Base-by-base conservation (phyloP, 192 early-diverging fungal species). In the Dispira simplex region DNA sequence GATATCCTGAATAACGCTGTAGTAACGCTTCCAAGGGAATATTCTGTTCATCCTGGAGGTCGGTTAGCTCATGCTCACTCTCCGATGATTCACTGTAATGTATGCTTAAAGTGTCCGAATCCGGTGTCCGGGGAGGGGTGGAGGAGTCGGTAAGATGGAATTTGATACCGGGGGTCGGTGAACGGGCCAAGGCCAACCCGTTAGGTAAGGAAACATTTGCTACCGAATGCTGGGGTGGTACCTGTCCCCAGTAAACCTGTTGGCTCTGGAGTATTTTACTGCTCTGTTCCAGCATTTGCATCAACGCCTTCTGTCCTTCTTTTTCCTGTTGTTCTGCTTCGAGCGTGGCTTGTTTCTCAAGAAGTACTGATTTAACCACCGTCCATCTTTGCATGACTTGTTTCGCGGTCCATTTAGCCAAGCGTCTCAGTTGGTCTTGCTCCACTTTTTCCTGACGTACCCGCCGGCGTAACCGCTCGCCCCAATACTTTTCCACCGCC, bases 21-120 rank as follows among this genome's bases (percentile, higher is more conserved):
- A 87, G 67, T 18, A 87, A 66, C 32, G 78, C 73, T 26, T 81
- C 79, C 32, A 84, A 75, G 0, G 81, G 73, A n/a, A 85, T 66
- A 44, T 87, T 79, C 71, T 81, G 78, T 46, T 91, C 89, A 12
- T 66, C 77, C 39, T 70, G 65, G 39, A 90, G 70, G 23, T 73
- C 80, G 20, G 52, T 63, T 57, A 83, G 70, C 64, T 84, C 85
- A 4, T 39, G 32, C 32, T 39, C 32, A 10, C 70, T 74, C 11
- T 78, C 79, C 46, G 47, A 56, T 58, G 73, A 71, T 13, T 72
- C 73, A 44, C 56, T 62, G 44, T 52, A 55, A 39, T 70, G 66
- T 18, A 26, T 32, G 39, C 63, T 47, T 16, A 66, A 65, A 10
- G 68, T 68, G 16, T 70, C 68, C 57, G 73, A 73, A 46, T 73